Evolutionary conservation across 208 protist genomes (phyloP).

Genomic region (Cochliopodium minus): DNA sequence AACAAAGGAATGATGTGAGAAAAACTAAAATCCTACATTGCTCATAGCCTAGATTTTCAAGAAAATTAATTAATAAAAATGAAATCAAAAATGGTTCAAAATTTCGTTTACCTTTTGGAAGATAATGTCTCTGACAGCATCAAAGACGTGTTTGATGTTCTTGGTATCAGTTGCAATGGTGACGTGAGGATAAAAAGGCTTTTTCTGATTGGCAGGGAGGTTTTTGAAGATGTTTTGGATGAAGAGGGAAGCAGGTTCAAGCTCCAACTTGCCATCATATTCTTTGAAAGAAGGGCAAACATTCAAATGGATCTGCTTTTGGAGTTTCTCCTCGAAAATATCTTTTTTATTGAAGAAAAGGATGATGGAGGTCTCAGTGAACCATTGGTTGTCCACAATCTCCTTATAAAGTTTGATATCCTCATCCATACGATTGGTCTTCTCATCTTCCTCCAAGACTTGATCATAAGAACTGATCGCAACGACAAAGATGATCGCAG

Average conservation of each 20-base stretch:
- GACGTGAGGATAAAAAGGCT: constrained; percentile 1
- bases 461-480: constrained; percentile 47
- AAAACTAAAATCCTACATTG: too few relatives aligned
- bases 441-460: constrained; percentile 41
- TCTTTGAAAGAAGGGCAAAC: constrained; percentile 44
- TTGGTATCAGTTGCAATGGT: constrained; percentile 13
- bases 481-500: constrained; percentile 44
- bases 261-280: constrained; percentile 46
- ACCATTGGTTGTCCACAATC: constrained; percentile 48
- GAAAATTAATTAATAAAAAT: too few relatives aligned
- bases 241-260: too few relatives aligned
- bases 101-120: not conserved
- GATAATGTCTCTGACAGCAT: constrained; percentile 10
- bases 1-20: too few relatives aligned
- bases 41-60: too few relatives aligned
- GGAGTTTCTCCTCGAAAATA: constrained; percentile 51
- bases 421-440: constrained; percentile 50
- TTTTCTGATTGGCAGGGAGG: too few relatives aligned
- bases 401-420: constrained; percentile 48
- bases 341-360: constrained; percentile 64
- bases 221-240: too few relatives aligned
- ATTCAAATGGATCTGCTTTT: constrained; percentile 24
- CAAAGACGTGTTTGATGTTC: constrained; percentile 15
- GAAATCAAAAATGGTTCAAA: too few relatives aligned
- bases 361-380: constrained; percentile 42